Conservation (phyloP, 2,329 filamentous ascomycete genomes). For the Periconia sp. region DNA sequence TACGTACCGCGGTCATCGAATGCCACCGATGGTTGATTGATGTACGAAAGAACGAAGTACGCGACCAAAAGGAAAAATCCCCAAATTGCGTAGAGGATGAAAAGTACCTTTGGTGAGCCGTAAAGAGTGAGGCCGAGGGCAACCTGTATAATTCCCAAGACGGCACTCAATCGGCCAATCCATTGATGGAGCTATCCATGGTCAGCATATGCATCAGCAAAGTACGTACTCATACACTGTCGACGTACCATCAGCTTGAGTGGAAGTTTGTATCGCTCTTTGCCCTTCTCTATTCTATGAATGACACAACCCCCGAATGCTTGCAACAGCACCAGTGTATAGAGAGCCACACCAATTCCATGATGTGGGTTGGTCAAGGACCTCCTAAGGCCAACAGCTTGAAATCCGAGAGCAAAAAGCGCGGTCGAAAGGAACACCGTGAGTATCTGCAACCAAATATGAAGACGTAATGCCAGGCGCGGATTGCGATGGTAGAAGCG, state of each 20-base stretch:
- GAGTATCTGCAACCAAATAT: slow-evolving; percentile 74
- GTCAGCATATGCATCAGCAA: slow-evolving; percentile 12
- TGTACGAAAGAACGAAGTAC: slow-evolving; percentile 81
- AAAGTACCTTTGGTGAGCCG: slow-evolving; percentile 81
- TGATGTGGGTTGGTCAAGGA: slow-evolving; percentile 82
- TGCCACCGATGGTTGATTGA: slow-evolving; percentile 58
- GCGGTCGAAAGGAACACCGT: slow-evolving; percentile 69
- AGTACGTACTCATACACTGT: background rate
- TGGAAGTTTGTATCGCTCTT: slow-evolving; percentile 57
- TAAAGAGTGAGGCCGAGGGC: slow-evolving; percentile 89
- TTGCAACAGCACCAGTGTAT: slow-evolving; percentile 71
- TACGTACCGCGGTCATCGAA: slow-evolving; percentile 61
- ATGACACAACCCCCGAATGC: slow-evolving; percentile 69
- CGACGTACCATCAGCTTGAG: slow-evolving; percentile 58
- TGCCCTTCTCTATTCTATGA: slow-evolving; percentile 55
- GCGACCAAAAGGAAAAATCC: slow-evolving; percentile 69
- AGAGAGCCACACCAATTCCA: slow-evolving; percentile 79
- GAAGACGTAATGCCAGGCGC: slow-evolving; percentile 65
- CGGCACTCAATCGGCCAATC: slow-evolving; percentile 74
- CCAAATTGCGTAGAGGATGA: slow-evolving; percentile 83
- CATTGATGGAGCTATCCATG: slow-evolving; percentile 80
- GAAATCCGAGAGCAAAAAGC: slow-evolving; percentile 73
- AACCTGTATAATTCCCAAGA: slow-evolving; percentile 84
- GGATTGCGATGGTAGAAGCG: slow-evolving; percentile 69
- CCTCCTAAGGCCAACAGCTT: slow-evolving; percentile 73